Evolutionary conservation across 148 eudicot species (phyloP), one percentile per base, ranked within the genome.

Genomic region (Hydrangea macrophylla): DNA sequence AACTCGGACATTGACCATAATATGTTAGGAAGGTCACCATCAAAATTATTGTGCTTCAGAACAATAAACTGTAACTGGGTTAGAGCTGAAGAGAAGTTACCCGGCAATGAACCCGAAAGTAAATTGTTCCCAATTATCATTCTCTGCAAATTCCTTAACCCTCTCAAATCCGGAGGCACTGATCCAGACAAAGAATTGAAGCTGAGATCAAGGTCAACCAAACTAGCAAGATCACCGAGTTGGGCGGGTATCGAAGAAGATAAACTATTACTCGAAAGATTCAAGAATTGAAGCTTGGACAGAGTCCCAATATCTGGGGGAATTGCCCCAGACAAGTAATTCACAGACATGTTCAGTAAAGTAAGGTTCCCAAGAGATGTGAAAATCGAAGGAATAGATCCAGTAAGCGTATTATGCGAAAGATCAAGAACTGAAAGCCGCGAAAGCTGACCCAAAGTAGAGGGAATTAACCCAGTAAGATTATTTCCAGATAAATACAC

Each of bases 171-270:
- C n/a, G 50, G 37, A 2, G 88, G 92, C 73, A 94, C 58, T 1
- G 80, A 55, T 55, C 80, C 84, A 44, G 75, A 61, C 33, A 94
- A 60, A 64, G 80, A 33, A 78, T 94, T 94, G 53, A 37, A 69
- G 65, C 96, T 80, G 60, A 94, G 92, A 82, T 94, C 96, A 78
- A 94, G 97, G 79, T 82, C 92, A 82, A 90, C 81, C 68, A 94
- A 77, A 60, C 68, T 80, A 32, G 74, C 62, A 61, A 94, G 89
- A 63, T 82, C 83, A 68, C 98, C 91, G 22, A 94, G 83, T 69
- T 82, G 91, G 42, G 89, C 59, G 1, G 98, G 98, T 55, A 94
- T 74, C n/a, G 77, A 77, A 42, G 92, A 87, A 33, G 75, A 64
- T 13, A 94, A 71, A 70, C 73, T 63, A 71, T 93, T 93, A 30